Percentiles rank a stretch among this genome's conserved stretches.
Evolutionary conservation across 2,329 filamentous ascomycete species (phyloP).

Genomic region (Cladorrhinum sp.): DNA sequence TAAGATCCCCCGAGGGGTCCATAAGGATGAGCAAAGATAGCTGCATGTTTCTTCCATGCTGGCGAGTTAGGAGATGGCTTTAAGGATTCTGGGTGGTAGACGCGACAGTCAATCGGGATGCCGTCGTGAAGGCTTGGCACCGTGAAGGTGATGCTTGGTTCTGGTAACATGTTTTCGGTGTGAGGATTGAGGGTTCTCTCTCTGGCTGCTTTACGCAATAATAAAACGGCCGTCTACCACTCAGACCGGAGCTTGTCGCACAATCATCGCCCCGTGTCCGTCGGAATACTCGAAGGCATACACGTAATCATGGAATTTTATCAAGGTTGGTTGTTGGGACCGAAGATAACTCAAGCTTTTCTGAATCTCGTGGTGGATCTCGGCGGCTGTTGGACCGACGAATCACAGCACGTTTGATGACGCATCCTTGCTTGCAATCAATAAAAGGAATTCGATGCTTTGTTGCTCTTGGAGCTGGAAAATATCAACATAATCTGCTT

Average conservation of each 20-base stretch:
- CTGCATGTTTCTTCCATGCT: slow-evolving; percentile 49
- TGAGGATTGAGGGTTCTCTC: background rate
- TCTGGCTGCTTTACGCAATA: background rate
- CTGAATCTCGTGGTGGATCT: background rate
- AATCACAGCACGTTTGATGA: background rate
- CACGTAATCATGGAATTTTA: background rate
- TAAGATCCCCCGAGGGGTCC: slow-evolving; percentile 81
- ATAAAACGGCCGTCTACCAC: background rate
- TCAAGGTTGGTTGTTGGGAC: background rate
- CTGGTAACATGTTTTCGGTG: slow-evolving; percentile 49
- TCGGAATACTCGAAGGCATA: background rate
- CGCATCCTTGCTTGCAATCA: background rate
- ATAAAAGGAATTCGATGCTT: no score
- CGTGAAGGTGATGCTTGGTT: slow-evolving; percentile 63
- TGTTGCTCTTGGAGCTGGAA: no score
- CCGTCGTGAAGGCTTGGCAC: slow-evolving; percentile 84
- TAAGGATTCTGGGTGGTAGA: slow-evolving; percentile 67
- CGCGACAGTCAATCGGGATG: slow-evolving; percentile 70
- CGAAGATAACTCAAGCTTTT: background rate
- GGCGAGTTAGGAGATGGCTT: slow-evolving; percentile 32
- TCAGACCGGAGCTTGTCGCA: background rate
- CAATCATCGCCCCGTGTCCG: background rate
- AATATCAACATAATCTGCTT: no score
- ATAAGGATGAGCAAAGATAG: slow-evolving; percentile 85
- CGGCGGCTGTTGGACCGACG: background rate